These are phyloP conservation scores for Euphorbia schlechtendalii DNA, from an alignment of 441 rosid genomes.

Conservation along the genomic window DNA sequence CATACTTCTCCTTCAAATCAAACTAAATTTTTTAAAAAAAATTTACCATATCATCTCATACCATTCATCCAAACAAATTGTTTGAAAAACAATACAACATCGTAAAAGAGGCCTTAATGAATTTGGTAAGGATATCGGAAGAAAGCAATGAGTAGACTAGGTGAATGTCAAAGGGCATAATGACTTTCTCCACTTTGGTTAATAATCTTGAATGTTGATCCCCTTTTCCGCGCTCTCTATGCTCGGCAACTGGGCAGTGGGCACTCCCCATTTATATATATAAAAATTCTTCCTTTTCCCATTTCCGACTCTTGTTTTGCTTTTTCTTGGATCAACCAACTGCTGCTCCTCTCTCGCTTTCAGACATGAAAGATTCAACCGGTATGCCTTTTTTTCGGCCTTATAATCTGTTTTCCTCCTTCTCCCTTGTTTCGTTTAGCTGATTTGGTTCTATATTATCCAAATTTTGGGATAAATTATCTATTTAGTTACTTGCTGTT, in stretches of 20 bases:
- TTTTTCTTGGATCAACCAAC: slow-evolving; percentile 8
- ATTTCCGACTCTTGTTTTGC: not conserved
- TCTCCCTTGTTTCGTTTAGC: not conserved
- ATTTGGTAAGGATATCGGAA: too few species aligned
- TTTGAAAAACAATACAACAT: too few species aligned
- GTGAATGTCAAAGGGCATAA: slow-evolving; percentile 15
- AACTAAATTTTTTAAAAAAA: too few species aligned
- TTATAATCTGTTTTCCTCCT: too few species aligned
- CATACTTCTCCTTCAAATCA: too few species aligned
- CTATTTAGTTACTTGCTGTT: not conserved
- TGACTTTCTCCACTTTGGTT: slow-evolving; percentile 24
- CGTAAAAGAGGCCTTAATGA: too few species aligned
- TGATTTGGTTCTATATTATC: not conserved
- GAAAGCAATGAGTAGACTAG: not conserved
- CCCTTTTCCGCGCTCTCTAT: not conserved
- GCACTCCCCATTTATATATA: too few species aligned
- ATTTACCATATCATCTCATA: too few species aligned
- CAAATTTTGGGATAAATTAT: not conserved
- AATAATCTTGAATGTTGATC: slow-evolving; percentile 5
- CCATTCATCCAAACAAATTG: too few species aligned
- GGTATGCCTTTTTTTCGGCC: slow-evolving; percentile 16
- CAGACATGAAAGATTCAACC: slow-evolving; percentile 18
- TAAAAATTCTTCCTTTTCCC: slow-evolving; percentile 4
- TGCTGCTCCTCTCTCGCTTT: slow-evolving; percentile 9
- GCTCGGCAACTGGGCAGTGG: too few species aligned